phyloP scores from a whole-genome alignment of 2,329 filamentous ascomycete genomes.

The Alternaria ethzedia region DNA sequence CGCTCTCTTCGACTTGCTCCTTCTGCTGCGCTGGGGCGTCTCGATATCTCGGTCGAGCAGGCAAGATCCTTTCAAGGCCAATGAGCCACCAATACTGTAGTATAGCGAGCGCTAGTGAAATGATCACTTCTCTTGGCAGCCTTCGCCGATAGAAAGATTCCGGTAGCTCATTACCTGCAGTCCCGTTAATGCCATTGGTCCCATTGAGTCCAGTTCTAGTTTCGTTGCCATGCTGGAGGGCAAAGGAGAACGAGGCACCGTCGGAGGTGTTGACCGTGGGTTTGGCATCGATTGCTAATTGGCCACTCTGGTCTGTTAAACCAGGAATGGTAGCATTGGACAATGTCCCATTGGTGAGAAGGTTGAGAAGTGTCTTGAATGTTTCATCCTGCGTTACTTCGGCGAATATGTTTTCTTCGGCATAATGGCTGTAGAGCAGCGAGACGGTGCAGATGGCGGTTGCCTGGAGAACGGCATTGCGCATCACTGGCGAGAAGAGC shows the following conservation, averaged over 20 bases:
- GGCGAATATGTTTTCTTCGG: conserved; percentile 6
- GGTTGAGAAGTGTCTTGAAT: conserved; percentile 1
- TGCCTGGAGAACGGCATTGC: conserved; percentile 18
- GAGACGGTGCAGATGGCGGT: conserved; percentile 11
- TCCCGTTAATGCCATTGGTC: not conserved
- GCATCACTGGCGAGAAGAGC: conserved; percentile 16
- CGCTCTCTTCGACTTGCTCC: conserved; percentile 9
- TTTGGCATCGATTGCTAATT: not conserved
- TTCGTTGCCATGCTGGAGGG: not conserved
- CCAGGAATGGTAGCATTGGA: not conserved
- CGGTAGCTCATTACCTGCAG: not conserved
- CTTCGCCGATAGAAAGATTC: conserved; percentile 11
- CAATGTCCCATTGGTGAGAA: not conserved
- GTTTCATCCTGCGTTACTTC: conserved; percentile 6
- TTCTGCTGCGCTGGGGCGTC: not conserved
- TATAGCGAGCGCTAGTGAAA: not conserved
- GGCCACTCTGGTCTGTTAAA: not conserved
- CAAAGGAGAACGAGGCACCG: not conserved
- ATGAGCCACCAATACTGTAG: conserved; percentile 23
- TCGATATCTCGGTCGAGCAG: conserved; percentile 9
- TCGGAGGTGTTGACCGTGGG: not conserved
- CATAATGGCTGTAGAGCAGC: conserved; percentile 7
- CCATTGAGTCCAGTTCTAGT: not conserved
- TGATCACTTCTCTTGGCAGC: conserved; percentile 9
- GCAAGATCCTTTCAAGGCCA: conserved; percentile 15